These are phyloP conservation scores for Penicillium crustosum DNA, from an alignment of 2,329 filamentous ascomycete genomes.

Conservation along the genomic window DNA sequence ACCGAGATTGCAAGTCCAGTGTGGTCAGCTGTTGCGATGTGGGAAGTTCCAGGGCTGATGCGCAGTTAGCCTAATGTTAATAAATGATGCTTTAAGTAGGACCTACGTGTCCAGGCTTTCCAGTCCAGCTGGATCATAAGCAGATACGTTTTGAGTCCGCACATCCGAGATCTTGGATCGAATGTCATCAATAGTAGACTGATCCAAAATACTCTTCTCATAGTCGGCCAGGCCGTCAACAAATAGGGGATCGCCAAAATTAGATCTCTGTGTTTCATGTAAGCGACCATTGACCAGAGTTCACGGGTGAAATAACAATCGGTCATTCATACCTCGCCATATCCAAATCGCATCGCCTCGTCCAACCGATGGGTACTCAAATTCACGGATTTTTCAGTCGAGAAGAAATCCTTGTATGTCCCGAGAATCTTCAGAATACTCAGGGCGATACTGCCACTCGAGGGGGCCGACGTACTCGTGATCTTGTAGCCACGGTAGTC, in stretches of 20 bases:
- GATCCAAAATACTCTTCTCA: conserved; percentile 67
- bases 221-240: conserved; percentile 62
- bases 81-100: background rate
- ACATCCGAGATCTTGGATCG: conserved; percentile 69
- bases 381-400: conserved; percentile 54
- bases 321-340: conserved; percentile 55
- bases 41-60: conserved; percentile 52
- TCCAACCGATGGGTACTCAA: conserved; percentile 78
- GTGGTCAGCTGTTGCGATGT: conserved; percentile 64
- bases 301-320: background rate
- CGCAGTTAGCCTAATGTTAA: background rate
- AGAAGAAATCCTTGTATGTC: conserved; percentile 66
- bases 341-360: conserved; percentile 88
- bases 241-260: conserved; percentile 79
- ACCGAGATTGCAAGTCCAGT: conserved; percentile 74
- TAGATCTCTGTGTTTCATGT: conserved; percentile 56
- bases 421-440: conserved; percentile 80
- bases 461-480: conserved; percentile 66
- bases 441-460: conserved; percentile 73
- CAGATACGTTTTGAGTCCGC: conserved; percentile 67
- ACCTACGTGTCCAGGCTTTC: conserved; percentile 63
- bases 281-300: conserved; percentile 1
- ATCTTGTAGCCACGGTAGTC: conserved; percentile 71
- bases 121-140: conserved; percentile 69
- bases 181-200: conserved; percentile 59